Conservation (phyloP, 2,329 filamentous ascomycete species). For the Truncatella angustata region DNA sequence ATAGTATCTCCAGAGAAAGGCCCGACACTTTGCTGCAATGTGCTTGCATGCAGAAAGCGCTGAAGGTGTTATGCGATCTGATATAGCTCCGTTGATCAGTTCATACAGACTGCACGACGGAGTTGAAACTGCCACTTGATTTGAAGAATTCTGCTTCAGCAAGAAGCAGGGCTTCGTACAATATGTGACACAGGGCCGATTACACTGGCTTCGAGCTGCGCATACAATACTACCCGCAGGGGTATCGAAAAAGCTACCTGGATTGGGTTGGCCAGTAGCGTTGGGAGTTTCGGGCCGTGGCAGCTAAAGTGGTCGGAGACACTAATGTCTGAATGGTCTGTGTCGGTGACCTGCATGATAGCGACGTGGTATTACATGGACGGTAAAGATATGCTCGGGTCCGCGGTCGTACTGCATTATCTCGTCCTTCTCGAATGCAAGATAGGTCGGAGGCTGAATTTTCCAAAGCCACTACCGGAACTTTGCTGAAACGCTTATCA, state of each 20-base stretch:
- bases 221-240: neutral
- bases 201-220: neutral
- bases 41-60: no score
- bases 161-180: neutral
- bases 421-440: neutral
- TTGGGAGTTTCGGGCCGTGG: slow-evolving; percentile 5
- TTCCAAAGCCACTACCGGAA: neutral
- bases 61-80: no score
- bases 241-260: neutral
- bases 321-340: neutral
- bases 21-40: no score
- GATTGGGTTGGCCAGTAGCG: neutral
- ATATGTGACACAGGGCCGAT: neutral
- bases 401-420: slow-evolving; percentile 3
- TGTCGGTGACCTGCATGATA: neutral
- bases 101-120: no score
- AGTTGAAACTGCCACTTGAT: no score
- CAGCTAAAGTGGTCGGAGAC: neutral
- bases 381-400: neutral
- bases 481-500: neutral
- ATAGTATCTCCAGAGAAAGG: no score
- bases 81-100: no score
- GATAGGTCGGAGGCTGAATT: neutral
- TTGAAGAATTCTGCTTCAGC: neutral
- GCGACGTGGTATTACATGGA: neutral